A percentile compares a stretch with the other conserved stretches of the same genome.
Conservation (phyloP, 2,329 filamentous ascomycete species). For the Beauveria australis region DNA sequence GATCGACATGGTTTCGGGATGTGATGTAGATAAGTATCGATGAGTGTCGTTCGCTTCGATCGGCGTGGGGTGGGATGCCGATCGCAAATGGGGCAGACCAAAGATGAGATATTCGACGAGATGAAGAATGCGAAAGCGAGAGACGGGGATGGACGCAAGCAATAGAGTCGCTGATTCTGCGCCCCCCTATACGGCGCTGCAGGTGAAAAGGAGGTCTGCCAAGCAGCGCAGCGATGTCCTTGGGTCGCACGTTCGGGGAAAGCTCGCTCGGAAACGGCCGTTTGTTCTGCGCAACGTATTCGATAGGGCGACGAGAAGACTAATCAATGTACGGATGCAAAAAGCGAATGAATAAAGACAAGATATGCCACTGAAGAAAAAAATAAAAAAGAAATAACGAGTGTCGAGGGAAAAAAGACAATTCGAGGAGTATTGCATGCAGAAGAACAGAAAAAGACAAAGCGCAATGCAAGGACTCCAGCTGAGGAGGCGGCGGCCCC, state of each 20-base stretch:
- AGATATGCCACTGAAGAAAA: background rate
- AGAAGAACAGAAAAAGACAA: background rate
- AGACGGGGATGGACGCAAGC: too few species aligned
- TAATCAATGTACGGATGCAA: background rate
- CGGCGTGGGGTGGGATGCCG: background rate
- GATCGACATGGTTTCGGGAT: background rate
- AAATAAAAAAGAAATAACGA: background rate
- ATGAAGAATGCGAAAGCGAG: background rate
- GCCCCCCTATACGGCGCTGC: background rate
- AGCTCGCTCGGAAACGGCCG: background rate
- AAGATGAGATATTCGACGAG: background rate
- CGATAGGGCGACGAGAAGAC: too few species aligned
- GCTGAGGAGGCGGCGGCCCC: background rate
- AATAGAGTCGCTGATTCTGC: too few species aligned
- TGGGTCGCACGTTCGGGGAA: background rate
- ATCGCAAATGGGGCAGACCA: background rate
- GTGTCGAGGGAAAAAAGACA: background rate
- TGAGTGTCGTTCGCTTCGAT: background rate
- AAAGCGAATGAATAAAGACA: background rate
- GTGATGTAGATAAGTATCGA: background rate
- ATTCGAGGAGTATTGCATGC: background rate
- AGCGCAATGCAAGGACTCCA: background rate
- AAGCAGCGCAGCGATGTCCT: background rate
- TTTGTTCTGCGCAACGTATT: background rate
- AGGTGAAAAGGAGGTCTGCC: constrained; percentile 4